Base-by-base conservation (phyloP, 1,284 basidiomycete genomes). In the Moniliella sp. region DNA sequence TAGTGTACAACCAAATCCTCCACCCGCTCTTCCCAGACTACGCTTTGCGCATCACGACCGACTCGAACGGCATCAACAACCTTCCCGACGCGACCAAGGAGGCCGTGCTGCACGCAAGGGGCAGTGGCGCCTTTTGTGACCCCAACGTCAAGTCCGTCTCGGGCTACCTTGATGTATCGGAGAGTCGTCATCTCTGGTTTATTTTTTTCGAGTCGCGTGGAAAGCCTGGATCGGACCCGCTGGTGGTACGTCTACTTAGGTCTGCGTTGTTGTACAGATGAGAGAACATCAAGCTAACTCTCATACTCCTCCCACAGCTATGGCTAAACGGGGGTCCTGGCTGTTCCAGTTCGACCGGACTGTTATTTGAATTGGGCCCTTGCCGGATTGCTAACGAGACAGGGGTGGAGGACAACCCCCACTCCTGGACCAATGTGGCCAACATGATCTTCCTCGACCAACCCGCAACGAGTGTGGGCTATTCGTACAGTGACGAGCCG, bases 311-410 rank as follows among this genome's bases (percentile, higher is more conserved):
- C 8, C 66, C 91, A 3, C 68, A 83, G 16, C 66, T 88, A 34
- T 88, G 84, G 84, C 65, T 86, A 25, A 84, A 82, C 49, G 81
- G 81, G 28, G 78, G 78, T 4, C 77, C 78, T 10, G 76, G 56
- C 32, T 48, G 53, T 39, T 58, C 49, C 15, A 50, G 50, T 12
- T 46, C 45, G 30, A 45, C 41, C 4, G 56, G 56, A 68, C 43
- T 77, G 71, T n/a, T 75, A 73, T 62, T 83, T 43, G 80, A 93
- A 62, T 73, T 91, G 19, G 82, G 83, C 0, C 81, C 82, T 0
- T 88, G 82, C 64, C 65, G 64, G 19, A 67, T 88, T 43, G 62
- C 65, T 5, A 64, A 82, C 35, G n/a, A n/a, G n/a, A 64, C 65
- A 32, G 71, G n/a, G 50, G 76, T 75, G 15, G 75, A 71, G 5